Evolutionary conservation across 1,284 basidiomycete species (phyloP).

Genomic region (Malassezia globosa): DNA sequence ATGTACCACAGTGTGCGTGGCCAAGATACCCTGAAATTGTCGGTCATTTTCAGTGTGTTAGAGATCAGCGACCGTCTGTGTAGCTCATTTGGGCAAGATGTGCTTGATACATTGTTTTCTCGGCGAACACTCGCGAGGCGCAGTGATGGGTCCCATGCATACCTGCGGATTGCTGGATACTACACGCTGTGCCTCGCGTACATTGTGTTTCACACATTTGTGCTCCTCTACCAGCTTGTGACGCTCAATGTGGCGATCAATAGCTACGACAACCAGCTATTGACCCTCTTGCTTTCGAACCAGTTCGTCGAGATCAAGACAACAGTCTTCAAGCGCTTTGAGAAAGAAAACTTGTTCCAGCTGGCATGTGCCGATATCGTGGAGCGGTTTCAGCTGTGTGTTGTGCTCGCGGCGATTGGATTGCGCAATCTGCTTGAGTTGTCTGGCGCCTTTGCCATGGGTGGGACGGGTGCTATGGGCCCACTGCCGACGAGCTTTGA

Average conservation of each 20-base stretch:
- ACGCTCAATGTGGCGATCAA: conserved; percentile 95
- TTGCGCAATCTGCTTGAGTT: conserved; percentile 92
- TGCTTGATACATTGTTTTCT: conserved; percentile 91
- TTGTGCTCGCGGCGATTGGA: conserved; percentile 85
- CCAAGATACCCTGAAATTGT: conserved; percentile 72
- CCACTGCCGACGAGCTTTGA: conserved; percentile 51
- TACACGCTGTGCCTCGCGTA: conserved; percentile 74
- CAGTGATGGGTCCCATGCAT: conserved; percentile 49
- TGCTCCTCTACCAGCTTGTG: conserved; percentile 92
- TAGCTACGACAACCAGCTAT: conserved; percentile 88
- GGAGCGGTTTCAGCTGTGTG: conserved; percentile 80
- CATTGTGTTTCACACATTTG: conserved; percentile 67
- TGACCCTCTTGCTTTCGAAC: conserved; percentile 88
- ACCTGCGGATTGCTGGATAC: conserved; percentile 67
- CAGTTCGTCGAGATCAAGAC: conserved; percentile 99
- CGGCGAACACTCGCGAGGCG: conserved; percentile 66
- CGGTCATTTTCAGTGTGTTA: conserved; percentile 87
- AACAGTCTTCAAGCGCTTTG: conserved; percentile 97
- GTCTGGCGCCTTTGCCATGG: conserved; percentile 52
- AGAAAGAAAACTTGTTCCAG: conserved; percentile 98
- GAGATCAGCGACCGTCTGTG: conserved; percentile 86
- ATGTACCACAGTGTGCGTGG: conserved; percentile 98
- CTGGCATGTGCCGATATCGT: conserved; percentile 83
- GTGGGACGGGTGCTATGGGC: conserved; percentile 52
- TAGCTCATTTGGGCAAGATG: conserved; percentile 92